Evolutionary conservation across 208 protist genomes (phyloP).

Genomic region (Trypanosoma avium): DNA sequence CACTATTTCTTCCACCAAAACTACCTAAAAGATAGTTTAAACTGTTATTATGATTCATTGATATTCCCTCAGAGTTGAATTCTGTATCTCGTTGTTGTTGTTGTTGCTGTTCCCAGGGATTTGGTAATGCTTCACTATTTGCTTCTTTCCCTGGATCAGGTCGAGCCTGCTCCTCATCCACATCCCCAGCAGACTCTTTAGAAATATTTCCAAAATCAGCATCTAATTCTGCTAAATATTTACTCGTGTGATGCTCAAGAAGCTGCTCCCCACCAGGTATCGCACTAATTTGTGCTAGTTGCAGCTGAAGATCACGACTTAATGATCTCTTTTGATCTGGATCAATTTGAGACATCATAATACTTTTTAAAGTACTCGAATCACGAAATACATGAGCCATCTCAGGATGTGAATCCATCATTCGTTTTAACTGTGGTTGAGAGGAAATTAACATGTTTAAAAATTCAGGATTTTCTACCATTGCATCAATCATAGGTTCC

Average conservation of each 20-base stretch:
- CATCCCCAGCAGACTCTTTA: constrained; percentile 1
- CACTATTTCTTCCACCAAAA: neutral
- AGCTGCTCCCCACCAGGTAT: constrained; percentile 67
- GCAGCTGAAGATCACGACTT: constrained; percentile 50
- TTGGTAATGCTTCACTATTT: constrained; percentile 58
- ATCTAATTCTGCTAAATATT: constrained; percentile 38
- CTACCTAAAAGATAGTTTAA: neutral
- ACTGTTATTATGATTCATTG: too few species aligned
- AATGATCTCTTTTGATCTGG: constrained; percentile 59
- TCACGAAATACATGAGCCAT: constrained; percentile 48
- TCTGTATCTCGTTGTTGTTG: too few species aligned
- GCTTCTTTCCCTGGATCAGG: constrained; percentile 49
- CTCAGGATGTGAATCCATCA: constrained; percentile 62
- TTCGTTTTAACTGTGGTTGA: constrained; percentile 45
- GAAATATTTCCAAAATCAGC: constrained; percentile 7
- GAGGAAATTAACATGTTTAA: constrained; percentile 49
- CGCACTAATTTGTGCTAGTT: constrained; percentile 64
- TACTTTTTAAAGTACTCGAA: constrained; percentile 65
- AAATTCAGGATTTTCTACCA: constrained; percentile 55
- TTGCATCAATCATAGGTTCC: constrained; percentile 71
- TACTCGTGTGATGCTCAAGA: constrained; percentile 54
- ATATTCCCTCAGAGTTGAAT: too few species aligned
- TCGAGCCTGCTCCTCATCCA: constrained; percentile 26
- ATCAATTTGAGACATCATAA: constrained; percentile 73
- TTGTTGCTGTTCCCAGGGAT: constrained; percentile 17